Evolutionary conservation across 148 eudicot species (phyloP).

Genomic region (Rhododendron griersonianum): DNA sequence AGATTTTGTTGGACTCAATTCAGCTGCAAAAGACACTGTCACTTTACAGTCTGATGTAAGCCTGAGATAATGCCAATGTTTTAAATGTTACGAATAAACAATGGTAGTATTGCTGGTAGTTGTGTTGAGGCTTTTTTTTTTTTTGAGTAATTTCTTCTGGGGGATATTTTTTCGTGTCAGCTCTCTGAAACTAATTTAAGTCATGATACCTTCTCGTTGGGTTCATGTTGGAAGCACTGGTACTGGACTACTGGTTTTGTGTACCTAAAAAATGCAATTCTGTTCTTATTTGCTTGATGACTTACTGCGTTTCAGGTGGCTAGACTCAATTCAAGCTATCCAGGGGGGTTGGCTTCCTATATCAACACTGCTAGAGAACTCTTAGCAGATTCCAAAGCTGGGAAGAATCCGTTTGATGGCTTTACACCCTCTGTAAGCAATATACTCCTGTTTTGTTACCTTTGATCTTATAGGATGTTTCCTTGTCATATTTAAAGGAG

Average conservation of each 20-base stretch:
- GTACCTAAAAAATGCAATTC: neutral
- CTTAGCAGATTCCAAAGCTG: constrained; percentile 86
- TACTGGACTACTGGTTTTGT: neutral
- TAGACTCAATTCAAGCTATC: constrained; percentile 76
- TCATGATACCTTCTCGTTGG: neutral
- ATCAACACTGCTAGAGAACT: constrained; percentile 77
- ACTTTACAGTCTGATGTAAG: neutral
- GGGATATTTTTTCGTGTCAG: neutral
- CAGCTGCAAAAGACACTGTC: neutral
- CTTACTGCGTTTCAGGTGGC: constrained; percentile 43
- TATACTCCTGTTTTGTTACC: neutral
- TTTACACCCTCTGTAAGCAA: constrained; percentile 89
- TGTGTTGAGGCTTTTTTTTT: neutral
- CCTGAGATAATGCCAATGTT: neutral
- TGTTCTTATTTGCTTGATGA: neutral
- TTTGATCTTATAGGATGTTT: neutral
- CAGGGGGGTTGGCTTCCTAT: constrained; percentile 79
- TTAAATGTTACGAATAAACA: no score
- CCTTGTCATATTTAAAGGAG: neutral
- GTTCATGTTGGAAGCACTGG: neutral
- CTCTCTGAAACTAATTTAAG: neutral
- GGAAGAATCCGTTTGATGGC: constrained; percentile 92
- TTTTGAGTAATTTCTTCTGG: neutral
- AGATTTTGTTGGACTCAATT: neutral
- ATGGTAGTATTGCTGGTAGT: neutral